Base-by-base conservation (phyloP, 164 flowering plant genomes). In the Nelumbo lutea region DNA sequence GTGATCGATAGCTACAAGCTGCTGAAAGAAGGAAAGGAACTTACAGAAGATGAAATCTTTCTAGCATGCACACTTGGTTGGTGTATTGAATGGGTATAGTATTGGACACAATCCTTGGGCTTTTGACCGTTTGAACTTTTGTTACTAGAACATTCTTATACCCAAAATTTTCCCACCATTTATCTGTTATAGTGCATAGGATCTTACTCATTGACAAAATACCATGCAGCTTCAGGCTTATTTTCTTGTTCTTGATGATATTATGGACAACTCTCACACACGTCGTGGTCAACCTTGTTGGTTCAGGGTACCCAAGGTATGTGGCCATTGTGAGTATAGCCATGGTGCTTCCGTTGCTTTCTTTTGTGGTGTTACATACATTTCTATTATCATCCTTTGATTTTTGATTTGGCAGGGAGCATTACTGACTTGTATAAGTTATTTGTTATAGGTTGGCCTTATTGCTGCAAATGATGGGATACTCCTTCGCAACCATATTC, bases 191-290 rank as follows among this genome's bases (percentile, higher is more conserved):
- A 42, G 66, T 68, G 53, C n/a, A 46, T 72, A 14, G 44, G 38
- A 50, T 68, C 70, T 67, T 60, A 71, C 52, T 70, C 69, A 6
- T 42, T 44, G n/a, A 14, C 43, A 5, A 66, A 61, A 3, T 62
- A 56, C 53, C 64, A 65, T 81, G 78, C 91, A 94, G 98, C 96
- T 94, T 73, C 98, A 94, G 70, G 97, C 97, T 40, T 94, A 86
- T 77, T 94, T 94, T 73, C 97, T 94, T 72, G 96, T 94, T 59
- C 96, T 90, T 64, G 98, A 94, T 84, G 98, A 94, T 70, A 94
- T 94, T 42, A 91, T 91, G 97, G 98, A 94, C 71, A 70, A 66
- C 66, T 94, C 98, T 59, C 87, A 84, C 68, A 91, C 95, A 41
- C 85, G 98, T 7, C 87, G 98, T 47, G 93, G 96, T 72, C 97